Percentiles rank a stretch among this genome's conserved stretches.
phyloP scores from a whole-genome alignment of 2,329 filamentous ascomycete species.

The Paecilomyces formosus region DNA sequence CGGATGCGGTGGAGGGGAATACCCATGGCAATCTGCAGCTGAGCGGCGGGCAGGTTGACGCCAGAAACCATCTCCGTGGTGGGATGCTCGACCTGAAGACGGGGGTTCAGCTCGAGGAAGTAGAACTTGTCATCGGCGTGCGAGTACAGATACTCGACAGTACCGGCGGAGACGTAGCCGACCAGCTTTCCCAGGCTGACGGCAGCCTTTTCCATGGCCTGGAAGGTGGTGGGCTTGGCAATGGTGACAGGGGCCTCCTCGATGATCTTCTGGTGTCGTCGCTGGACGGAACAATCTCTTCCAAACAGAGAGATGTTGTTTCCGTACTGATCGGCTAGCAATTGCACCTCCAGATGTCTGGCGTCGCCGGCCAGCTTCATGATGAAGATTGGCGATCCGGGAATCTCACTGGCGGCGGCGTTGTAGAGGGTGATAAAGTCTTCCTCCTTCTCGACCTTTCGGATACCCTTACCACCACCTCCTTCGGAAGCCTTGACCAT shows the following conservation, averaged over 20 bases:
- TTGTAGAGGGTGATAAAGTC: conserved; percentile 85
- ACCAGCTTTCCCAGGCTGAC: conserved; percentile 90
- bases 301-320: conserved; percentile 99
- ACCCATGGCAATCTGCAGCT: conserved; percentile 99
- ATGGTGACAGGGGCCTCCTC: conserved; percentile 98
- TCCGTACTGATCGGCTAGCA: conserved; percentile 96
- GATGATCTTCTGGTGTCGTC: conserved; percentile 98
- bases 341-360: conserved; percentile 91
- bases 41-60: conserved; percentile 92
- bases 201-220: conserved; percentile 91
- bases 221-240: conserved; percentile 81
- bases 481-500: conserved; percentile 99
- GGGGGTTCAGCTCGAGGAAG: conserved; percentile 96
- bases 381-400: conserved; percentile 98
- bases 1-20: conserved; percentile 89
- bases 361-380: conserved; percentile 99
- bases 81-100: conserved; percentile 98
- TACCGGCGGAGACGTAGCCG: conserved; percentile 97
- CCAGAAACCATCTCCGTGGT: conserved; percentile 99
- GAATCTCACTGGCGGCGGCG: conserved; percentile 93
- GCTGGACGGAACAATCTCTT: conserved; percentile 96
- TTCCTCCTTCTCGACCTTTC: conserved; percentile 81
- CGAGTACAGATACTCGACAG: conserved; percentile 97
- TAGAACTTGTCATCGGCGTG: conserved; percentile 98
- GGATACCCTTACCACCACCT: conserved; percentile 98